A percentile compares a stretch with the other conserved stretches of the same genome.
Conservation (phyloP, 352 stramenopile species). For the Aphanomyces euteiches region DNA sequence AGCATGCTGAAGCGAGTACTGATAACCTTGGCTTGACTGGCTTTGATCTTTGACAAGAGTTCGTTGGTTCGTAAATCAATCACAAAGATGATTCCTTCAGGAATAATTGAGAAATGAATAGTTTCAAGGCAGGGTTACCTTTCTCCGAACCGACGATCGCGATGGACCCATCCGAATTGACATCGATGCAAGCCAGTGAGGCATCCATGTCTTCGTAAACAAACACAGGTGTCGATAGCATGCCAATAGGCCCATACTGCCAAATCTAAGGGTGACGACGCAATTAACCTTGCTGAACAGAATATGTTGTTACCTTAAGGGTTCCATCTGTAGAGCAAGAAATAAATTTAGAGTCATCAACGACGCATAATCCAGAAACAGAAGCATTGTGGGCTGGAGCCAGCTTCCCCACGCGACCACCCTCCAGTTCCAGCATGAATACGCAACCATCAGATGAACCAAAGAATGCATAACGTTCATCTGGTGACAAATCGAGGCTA, state of each 20-base stretch:
- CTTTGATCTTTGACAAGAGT: constrained; percentile 55
- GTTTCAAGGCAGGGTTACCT: constrained; percentile 43
- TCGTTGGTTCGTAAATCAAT: constrained; percentile 63
- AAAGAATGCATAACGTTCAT: constrained; percentile 58
- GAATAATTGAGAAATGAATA: constrained; percentile 21
- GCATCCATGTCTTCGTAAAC: constrained; percentile 65
- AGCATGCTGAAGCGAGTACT: constrained; percentile 65
- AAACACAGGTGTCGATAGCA: constrained; percentile 47
- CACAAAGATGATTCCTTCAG: constrained; percentile 52
- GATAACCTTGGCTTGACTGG: constrained; percentile 57
- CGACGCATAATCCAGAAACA: constrained; percentile 61
- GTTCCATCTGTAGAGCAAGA: constrained; percentile 77
- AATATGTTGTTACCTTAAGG: constrained; percentile 36
- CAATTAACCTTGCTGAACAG: background rate
- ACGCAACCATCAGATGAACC: constrained; percentile 72
- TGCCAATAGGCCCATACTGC: constrained; percentile 54
- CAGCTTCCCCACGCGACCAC: constrained; percentile 54
- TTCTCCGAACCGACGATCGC: constrained; percentile 55
- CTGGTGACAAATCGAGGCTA: constrained; percentile 56
- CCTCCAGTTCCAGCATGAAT: constrained; percentile 66
- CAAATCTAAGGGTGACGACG: constrained; percentile 43
- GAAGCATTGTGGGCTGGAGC: constrained; percentile 61
- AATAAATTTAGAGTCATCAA: constrained; percentile 43
- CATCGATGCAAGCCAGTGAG: constrained; percentile 60
- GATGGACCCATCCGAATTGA: constrained; percentile 50